Conservation (phyloP, 2,329 filamentous ascomycete genomes). For the Colletotrichum gloeosporioides region DNA sequence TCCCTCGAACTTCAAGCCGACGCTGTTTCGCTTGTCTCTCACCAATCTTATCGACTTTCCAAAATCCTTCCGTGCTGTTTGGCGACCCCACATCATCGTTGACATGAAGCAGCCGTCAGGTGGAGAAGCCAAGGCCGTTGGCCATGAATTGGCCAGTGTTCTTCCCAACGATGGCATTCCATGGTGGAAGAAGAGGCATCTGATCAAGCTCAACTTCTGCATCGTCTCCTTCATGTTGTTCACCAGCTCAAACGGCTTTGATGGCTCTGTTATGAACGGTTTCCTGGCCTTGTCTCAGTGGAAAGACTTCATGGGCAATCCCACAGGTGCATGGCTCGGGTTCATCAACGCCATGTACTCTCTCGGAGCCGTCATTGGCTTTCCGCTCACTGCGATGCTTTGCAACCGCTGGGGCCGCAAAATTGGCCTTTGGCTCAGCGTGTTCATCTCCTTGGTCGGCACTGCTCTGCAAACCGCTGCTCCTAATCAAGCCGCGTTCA, state of each 20-base stretch:
- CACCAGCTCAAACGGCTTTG: slow-evolving; percentile 16
- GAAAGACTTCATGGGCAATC: slow-evolving; percentile 12
- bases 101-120: background rate
- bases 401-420: slow-evolving; percentile 10
- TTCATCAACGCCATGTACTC: slow-evolving; percentile 33
- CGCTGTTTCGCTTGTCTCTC: background rate
- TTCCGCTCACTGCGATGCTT: slow-evolving; percentile 40
- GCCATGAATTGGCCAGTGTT: slow-evolving; percentile 9
- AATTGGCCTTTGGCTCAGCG: slow-evolving; percentile 8
- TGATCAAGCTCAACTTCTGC: slow-evolving; percentile 18
- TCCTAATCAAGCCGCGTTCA: slow-evolving; percentile 30
- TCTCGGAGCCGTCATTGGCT: slow-evolving; percentile 36
- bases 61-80: background rate
- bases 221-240: slow-evolving; percentile 8
- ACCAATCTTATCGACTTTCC: background rate
- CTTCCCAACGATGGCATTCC: slow-evolving; percentile 3
- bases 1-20: background rate
- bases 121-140: slow-evolving; percentile 12
- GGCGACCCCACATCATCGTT: background rate
- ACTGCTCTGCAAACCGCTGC: slow-evolving; percentile 30
- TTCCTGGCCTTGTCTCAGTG: slow-evolving; percentile 10
- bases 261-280: slow-evolving; percentile 21
- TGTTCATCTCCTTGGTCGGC: background rate
- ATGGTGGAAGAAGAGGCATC: slow-evolving; percentile 13
- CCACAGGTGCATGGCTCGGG: background rate